Percentiles rank a stretch among this genome's conserved stretches.
phyloP scores from a whole-genome alignment of 2,329 filamentous ascomycete genomes.

The Zalaria sp. region DNA sequence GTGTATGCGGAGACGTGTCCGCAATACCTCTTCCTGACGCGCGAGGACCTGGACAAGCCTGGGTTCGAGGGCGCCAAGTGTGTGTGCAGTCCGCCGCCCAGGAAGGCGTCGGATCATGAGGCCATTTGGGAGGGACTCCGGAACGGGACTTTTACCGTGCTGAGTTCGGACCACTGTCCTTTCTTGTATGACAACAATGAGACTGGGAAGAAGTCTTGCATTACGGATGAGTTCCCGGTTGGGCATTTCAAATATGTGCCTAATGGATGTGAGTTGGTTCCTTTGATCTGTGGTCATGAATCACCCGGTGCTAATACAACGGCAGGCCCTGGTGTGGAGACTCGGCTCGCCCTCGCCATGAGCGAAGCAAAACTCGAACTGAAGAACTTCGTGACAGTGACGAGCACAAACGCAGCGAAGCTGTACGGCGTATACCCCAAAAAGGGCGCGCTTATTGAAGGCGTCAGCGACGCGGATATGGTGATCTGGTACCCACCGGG shows the following conservation, averaged over 20 bases:
- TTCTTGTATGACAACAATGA: conserved; percentile 35
- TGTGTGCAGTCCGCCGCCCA: conserved; percentile 39
- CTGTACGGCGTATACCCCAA: conserved; percentile 37
- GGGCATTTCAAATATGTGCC: conserved; percentile 42
- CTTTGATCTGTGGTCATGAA: too few relatives aligned
- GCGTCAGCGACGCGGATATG: conserved; percentile 40
- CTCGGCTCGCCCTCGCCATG: conserved; percentile 35
- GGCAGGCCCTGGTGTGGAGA: conserved; percentile 40
- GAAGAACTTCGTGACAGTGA: conserved; percentile 40
- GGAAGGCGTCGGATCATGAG: conserved; percentile 32
- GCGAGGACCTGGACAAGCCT: conserved; percentile 33
- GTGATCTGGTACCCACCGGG: conserved; percentile 42
- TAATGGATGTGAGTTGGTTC: conserved; percentile 27
- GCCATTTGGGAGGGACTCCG: conserved; percentile 36
- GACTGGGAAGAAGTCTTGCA: conserved; percentile 34
- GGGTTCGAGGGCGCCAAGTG: conserved; percentile 43
- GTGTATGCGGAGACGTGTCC: conserved; percentile 43
- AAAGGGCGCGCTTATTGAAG: conserved; percentile 37
- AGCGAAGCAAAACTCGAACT: conserved; percentile 26
- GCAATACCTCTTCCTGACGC: conserved; percentile 41
- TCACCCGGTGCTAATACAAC: background rate
- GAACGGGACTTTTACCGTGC: conserved; percentile 39
- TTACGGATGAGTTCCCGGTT: conserved; percentile 29
- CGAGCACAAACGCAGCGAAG: conserved; percentile 41
- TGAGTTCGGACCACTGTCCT: conserved; percentile 37